Conservation (phyloP, 208 protist species). For the Leishmania mexicana region DNA sequence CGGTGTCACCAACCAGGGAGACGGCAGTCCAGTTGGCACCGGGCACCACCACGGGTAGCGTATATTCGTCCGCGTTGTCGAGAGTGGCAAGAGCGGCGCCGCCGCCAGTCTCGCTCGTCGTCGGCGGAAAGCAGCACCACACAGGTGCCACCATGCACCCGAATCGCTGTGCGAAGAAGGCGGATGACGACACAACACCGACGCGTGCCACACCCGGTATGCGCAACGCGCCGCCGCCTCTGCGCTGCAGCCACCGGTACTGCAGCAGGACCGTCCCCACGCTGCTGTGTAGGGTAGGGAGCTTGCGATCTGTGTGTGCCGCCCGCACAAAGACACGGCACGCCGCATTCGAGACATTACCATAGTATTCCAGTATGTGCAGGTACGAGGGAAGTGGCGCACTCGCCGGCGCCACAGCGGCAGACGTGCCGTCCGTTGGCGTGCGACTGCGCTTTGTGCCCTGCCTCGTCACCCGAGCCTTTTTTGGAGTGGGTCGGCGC, state of each 20-base stretch:
- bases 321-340: constrained; percentile 49
- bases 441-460: constrained; percentile 11
- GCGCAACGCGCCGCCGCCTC: neutral
- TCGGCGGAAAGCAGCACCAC: constrained; percentile 47
- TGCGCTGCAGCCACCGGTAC: constrained; percentile 1
- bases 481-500: neutral
- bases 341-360: constrained; percentile 41
- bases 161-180: constrained; percentile 75
- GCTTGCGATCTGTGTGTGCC: constrained; percentile 10
- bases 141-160: constrained; percentile 56
- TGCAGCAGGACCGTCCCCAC: constrained; percentile 34
- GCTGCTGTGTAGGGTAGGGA: constrained; percentile 26
- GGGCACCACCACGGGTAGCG: too few relatives aligned
- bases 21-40: constrained; percentile 1
- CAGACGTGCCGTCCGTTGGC: neutral
- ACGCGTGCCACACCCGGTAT: constrained; percentile 26
- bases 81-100: neutral
- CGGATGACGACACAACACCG: constrained; percentile 49
- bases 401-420: neutral
- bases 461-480: constrained; percentile 1
- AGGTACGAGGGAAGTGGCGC: constrained; percentile 9
- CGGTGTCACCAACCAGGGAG: neutral
- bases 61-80: neutral
- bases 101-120: neutral
- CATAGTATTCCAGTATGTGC: constrained; percentile 25